These are phyloP conservation scores for Carex littledalei DNA, from an alignment of 176 grass and related monocot genomes.

Conservation along the genomic window DNA sequence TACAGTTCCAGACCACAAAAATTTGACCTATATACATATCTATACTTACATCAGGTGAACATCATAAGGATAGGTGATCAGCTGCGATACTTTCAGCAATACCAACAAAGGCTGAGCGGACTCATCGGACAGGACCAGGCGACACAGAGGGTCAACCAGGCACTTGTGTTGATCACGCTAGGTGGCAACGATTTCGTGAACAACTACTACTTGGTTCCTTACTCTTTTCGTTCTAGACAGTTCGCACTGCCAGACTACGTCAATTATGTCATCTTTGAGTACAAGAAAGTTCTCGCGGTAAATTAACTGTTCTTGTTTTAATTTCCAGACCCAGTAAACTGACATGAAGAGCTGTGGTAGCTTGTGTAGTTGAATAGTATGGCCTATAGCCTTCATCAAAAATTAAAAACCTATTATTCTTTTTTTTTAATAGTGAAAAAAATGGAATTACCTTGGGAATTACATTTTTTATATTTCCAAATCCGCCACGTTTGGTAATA, in stretches of 20 bases:
- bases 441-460: neutral
- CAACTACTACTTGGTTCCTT: conserved; percentile 98
- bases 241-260: conserved; percentile 80
- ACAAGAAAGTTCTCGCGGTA: conserved; percentile 75
- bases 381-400: neutral
- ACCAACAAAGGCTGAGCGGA: conserved; percentile 53
- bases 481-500: neutral
- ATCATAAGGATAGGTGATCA: conserved; percentile 77
- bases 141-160: conserved; percentile 37
- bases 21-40: neutral
- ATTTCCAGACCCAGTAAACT: neutral
- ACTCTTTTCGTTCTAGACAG: conserved; percentile 73
- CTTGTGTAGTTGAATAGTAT: neutral
- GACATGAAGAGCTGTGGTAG: neutral
- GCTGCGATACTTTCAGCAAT: conserved; percentile 67
- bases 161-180: conserved; percentile 75
- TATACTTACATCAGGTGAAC: conserved; percentile 56
- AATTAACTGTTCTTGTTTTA: neutral
- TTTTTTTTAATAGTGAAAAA: neutral
- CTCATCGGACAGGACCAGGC: conserved; percentile 44
- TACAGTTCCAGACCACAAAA: neutral
- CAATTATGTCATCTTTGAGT: conserved; percentile 68
- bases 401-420: neutral
- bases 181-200: conserved; percentile 98
- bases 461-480: neutral